Evolutionary conservation across 176 grass and related monocot species (phyloP), one percentile per base, ranked within the genome.

Genomic region (Sorghum bicolor): DNA sequence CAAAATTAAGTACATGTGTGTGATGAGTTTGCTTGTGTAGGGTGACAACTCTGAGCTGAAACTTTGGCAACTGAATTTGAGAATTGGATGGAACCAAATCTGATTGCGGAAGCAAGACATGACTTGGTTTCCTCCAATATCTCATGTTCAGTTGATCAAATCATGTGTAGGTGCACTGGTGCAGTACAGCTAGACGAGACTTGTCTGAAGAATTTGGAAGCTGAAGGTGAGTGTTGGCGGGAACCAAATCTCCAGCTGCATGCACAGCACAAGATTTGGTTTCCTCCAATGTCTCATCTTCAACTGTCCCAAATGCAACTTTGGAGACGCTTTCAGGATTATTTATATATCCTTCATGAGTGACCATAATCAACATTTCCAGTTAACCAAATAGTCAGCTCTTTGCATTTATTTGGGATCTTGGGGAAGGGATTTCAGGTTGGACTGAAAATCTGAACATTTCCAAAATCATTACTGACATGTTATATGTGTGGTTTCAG

Each of bases 51-150:
- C 14, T 14, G 37, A 74, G 58, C 9, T 6, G 36, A 43, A 72
- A 72, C 10, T 79, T 57, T 83, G 83, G 70, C 43, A 70, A 29
- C 17, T 76, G 75, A 89, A 76, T 82, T 70, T 84, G 84, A 89
- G 90, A 72, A 70, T 77, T 89, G 84, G 87, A 92, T 82, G 90
- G 76, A 60, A 72, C 84, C 70, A 83, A 86, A 89, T 86, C 75
- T 72, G 61, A 1, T 44, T 12, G 15, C 2, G 20, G 29, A 33
- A 37, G 24, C 52, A 10, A 33, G 9, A 2, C 65, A 32, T 68
- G 71, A 87, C 80, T 92, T 83, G 81, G 84, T 89, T 89, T 81
- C 84, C 71, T 89, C 84, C 84, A 84, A 89, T 87, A 84, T 92
- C 91, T 89, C 87, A 77, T 40, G 64, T 84, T 87, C 80, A 62